Evolutionary conservation across 345 rosid genomes (phyloP), one percentile per base, ranked within the genome.

Genomic region (Camelina sativa): DNA sequence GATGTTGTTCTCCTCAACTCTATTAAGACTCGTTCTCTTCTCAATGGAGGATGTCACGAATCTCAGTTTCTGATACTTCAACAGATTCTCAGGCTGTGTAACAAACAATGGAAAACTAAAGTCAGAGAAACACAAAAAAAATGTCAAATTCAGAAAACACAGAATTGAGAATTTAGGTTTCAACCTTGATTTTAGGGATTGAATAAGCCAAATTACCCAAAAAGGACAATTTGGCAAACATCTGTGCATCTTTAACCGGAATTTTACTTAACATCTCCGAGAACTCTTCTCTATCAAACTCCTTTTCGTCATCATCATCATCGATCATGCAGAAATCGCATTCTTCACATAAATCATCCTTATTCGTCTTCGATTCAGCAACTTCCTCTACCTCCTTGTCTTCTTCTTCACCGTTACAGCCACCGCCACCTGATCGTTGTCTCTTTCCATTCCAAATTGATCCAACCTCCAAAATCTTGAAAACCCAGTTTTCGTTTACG

Each of bases 401-500:
- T 0, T 35, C 64, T 10, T 78, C 82, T 38, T 11, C 73, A 11
- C 10, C 85, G 17, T n/a, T n/a, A n/a, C n/a, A n/a, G n/a, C 38
- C 80, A 9, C 59, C 80, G 19, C 74, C 56, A 34, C 70, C 71
- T 54, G 72, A 64, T 57, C 76, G 69, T 43, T 69, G 78, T 74
- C 41, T 62, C 83, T 22, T 80, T 80, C 70, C 80, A 84, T 62
- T 84, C 89, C 91, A 82, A 23, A 89, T 80, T 0, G 96, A 87
- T 50, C 84, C 81, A 20, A 90, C 89, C 20, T 85, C 92, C 84
- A 95, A 78, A 86, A 91, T 90, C 93, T 86, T 94, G 82, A 87
- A 50, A n/a, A 91, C 90, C 97, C 97, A 94, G 71, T 84, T 94
- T 76, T 76, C 89, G 17, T 83, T 81, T 10, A 6, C 17, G 48